phyloP scores from a whole-genome alignment of 306 rosid genomes.

The Quercus wislizeni region DNA sequence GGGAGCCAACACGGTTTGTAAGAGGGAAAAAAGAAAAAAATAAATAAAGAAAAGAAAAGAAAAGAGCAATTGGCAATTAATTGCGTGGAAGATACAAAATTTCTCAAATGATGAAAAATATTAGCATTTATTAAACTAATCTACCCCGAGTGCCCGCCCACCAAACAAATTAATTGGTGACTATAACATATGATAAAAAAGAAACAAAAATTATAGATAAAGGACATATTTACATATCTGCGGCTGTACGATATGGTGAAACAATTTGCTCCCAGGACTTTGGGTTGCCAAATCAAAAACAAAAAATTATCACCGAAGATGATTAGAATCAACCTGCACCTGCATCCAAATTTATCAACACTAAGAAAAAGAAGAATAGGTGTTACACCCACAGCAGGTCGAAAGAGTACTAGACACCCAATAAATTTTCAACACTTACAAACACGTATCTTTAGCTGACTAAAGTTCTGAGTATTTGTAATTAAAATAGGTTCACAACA shows the following conservation, averaged over 20 bases:
- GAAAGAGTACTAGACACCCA: not conserved
- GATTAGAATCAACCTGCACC: conserved; percentile 39
- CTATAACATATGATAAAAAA: conserved; percentile 22
- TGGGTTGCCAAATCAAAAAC: conserved; percentile 33
- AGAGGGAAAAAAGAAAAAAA: not conserved
- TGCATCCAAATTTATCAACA: conserved; percentile 32
- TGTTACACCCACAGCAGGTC: not conserved
- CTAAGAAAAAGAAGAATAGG: conserved; percentile 6
- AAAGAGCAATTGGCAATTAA: not conserved
- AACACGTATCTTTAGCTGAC: not conserved
- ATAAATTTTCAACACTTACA: not conserved
- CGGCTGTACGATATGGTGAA: conserved; percentile 25
- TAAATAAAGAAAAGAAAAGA: not conserved
- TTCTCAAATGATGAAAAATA: conserved; percentile 32
- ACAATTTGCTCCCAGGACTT: conserved; percentile 27
- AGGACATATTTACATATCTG: conserved; percentile 56
- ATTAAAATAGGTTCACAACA: not conserved
- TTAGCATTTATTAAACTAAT: conserved; percentile 40
- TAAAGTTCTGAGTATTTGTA: not conserved
- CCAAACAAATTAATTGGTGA: conserved; percentile 6
- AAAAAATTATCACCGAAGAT: conserved; percentile 21
- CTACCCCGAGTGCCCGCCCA: conserved; percentile 27
- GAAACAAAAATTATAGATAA: conserved; percentile 9
- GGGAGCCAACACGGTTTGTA: not conserved
- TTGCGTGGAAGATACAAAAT: conserved; percentile 28